Percentiles rank a stretch among this genome's conserved stretches.
Conservation (phyloP, 116 monocot species). For the Dioscorea cayenensis region DNA sequence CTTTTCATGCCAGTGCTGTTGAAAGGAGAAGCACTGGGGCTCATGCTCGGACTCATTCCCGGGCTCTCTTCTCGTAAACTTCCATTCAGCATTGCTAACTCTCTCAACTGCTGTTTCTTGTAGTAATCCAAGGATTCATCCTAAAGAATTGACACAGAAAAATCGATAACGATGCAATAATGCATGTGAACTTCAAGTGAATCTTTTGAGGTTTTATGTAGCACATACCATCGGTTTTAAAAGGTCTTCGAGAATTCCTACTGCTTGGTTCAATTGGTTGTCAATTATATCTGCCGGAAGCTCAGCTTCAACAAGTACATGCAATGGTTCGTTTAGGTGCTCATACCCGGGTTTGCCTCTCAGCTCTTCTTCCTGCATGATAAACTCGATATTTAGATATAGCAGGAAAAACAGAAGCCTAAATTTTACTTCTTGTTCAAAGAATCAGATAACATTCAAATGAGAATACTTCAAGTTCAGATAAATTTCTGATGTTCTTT, state of each 20-base stretch:
- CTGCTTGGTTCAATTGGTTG: slow-evolving; percentile 55
- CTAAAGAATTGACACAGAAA: slow-evolving; percentile 19
- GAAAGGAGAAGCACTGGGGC: slow-evolving; percentile 62
- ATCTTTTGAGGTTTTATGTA: too few species aligned
- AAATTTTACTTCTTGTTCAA: too few species aligned
- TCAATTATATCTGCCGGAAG: slow-evolving; percentile 78
- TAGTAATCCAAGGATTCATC: slow-evolving; percentile 68
- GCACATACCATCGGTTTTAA: slow-evolving; percentile 73
- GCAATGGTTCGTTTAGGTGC: slow-evolving; percentile 82
- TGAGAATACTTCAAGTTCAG: too few species aligned
- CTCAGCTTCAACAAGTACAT: slow-evolving; percentile 96
- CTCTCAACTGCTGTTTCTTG: slow-evolving; percentile 73
- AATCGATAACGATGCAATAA: background rate
- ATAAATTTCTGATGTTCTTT: too few species aligned
- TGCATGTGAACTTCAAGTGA: background rate
- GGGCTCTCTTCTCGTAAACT: slow-evolving; percentile 74
- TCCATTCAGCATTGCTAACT: slow-evolving; percentile 62
- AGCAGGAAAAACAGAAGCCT: background rate
- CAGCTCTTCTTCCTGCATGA: slow-evolving; percentile 73
- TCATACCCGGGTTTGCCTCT: slow-evolving; percentile 93
- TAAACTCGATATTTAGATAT: background rate
- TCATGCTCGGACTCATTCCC: slow-evolving; percentile 54
- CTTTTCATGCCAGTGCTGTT: slow-evolving; percentile 63
- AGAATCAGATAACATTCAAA: too few species aligned
- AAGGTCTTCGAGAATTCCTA: slow-evolving; percentile 69